Evolutionary conservation across 768 basidiomycete species (phyloP).

Genomic region (Podaxis mareebaensis): DNA sequence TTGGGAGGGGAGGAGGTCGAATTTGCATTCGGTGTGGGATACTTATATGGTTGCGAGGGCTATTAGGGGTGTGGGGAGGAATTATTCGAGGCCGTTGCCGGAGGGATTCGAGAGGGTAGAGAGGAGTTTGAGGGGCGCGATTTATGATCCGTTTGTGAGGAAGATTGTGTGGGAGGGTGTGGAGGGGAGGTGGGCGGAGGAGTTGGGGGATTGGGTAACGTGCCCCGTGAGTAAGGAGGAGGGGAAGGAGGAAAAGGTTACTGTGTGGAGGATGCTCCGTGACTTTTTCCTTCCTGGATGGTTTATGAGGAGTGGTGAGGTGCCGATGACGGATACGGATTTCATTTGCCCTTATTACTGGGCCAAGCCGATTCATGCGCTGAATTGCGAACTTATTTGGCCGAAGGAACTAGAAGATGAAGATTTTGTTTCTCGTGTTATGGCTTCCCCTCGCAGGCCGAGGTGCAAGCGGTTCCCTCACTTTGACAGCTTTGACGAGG

Average conservation of each 20-base stretch:
- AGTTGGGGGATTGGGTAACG: conserved; percentile 11
- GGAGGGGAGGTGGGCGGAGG: conserved; percentile 10
- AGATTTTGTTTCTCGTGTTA: conserved; percentile 13
- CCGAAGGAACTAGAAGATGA: conserved; percentile 61
- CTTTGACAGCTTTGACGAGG: background rate
- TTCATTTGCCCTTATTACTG: conserved; percentile 77
- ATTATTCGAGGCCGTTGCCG: conserved; percentile 79
- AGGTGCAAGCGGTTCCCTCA: conserved; percentile 10
- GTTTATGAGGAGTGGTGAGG: conserved; percentile 20
- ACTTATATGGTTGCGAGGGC: conserved; percentile 77
- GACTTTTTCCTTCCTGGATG: conserved; percentile 15
- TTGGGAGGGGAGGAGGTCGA: conserved; percentile 72
- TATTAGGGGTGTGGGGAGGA: conserved; percentile 66
- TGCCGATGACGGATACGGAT: conserved; percentile 27
- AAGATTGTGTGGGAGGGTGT: conserved; percentile 9
- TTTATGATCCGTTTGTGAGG: conserved; percentile 83
- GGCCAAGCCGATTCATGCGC: conserved; percentile 67
- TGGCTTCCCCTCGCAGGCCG: background rate
- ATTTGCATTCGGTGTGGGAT: conserved; percentile 92
- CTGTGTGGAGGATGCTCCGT: background rate
- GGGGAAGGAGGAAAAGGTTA: background rate
- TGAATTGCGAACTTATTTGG: conserved; percentile 87
- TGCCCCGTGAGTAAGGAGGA: conserved; percentile 10
- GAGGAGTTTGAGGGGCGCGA: conserved; percentile 65
- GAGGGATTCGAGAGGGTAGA: conserved; percentile 47